phyloP scores from a whole-genome alignment of 805 yeast species.

The Tetrapisispora phaffii region DNA sequence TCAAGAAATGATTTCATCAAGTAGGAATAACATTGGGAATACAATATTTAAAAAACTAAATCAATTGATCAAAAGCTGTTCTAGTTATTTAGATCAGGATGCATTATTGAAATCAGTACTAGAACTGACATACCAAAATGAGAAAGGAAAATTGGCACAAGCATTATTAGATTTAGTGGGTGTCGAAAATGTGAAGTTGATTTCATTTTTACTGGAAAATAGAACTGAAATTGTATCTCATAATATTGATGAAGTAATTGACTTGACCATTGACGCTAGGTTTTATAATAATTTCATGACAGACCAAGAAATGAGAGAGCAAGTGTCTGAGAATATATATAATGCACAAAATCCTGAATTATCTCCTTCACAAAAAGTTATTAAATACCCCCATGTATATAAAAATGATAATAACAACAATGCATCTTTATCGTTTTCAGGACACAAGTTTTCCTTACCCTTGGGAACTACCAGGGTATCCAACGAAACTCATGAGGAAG shows the following conservation, averaged over 20 bases:
- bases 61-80: constrained; percentile 9
- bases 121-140: constrained; percentile 25
- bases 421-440: constrained; percentile 58
- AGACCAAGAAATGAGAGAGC: constrained; percentile 45
- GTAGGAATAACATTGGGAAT: constrained; percentile 7
- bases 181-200: constrained; percentile 73
- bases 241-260: constrained; percentile 13
- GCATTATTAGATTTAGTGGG: constrained; percentile 74
- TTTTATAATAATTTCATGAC: constrained; percentile 34
- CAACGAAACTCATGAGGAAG: constrained; percentile 63
- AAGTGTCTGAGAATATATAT: constrained; percentile 41
- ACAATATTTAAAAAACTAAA: constrained; percentile 14
- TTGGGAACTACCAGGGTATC: constrained; percentile 63
- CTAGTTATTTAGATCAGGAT: constrained; percentile 28
- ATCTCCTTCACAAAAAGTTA: constrained; percentile 36
- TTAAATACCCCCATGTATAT: constrained; percentile 79
- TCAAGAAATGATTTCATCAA: constrained; percentile 12
- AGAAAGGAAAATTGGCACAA: constrained; percentile 59
- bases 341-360: constrained; percentile 41
- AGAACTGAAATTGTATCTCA: constrained; percentile 9
- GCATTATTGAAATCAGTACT: constrained; percentile 24
- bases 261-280: constrained; percentile 14
- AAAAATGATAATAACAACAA: constrained; percentile 53
- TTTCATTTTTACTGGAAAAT: constrained; percentile 34
- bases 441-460: constrained; percentile 73